Evolutionary conservation across 2,329 filamentous ascomycete species (phyloP).

Genomic region (Fusarium gaditjirri): DNA sequence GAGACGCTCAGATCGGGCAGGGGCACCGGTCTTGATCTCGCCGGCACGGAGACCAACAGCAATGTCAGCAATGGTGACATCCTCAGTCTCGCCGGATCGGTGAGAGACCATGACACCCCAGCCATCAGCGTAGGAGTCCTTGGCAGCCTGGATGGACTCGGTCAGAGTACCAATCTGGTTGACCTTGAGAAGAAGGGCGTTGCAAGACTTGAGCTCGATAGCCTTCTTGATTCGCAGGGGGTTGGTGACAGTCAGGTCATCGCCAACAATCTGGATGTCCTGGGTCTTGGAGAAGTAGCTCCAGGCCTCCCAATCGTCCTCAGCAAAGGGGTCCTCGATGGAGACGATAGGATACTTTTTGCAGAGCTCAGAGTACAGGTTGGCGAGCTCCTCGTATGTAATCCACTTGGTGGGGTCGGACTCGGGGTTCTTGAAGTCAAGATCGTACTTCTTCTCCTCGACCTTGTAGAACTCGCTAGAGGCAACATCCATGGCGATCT

Average conservation of each 20-base stretch:
- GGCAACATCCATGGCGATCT: conserved; percentile 99
- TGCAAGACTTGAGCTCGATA: conserved; percentile 98
- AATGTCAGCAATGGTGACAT: conserved; percentile 98
- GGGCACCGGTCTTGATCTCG: conserved; percentile 99
- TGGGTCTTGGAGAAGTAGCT: conserved; percentile 99
- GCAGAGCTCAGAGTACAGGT: conserved; percentile 85
- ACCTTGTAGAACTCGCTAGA: conserved; percentile 99
- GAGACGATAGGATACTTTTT: conserved; percentile 98
- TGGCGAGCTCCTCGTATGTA: conserved; percentile 96
- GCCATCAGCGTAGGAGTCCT: conserved; percentile 94
- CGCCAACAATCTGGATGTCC: conserved; percentile 97
- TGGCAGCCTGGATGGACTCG: conserved; percentile 98
- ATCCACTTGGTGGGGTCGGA: conserved; percentile 97
- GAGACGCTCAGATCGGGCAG: conserved; percentile 94
- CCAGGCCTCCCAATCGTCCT: conserved; percentile 99
- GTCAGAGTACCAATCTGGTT: conserved; percentile 99
- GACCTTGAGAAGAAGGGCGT: conserved; percentile 97
- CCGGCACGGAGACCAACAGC: conserved; percentile 95
- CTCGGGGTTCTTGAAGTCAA: conserved; percentile 99
- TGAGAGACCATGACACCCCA: conserved; percentile 99
- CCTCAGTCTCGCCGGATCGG: conserved; percentile 98
- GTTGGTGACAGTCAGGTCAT: conserved; percentile 99
- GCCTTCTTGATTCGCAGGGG: conserved; percentile 99
- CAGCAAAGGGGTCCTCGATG: conserved; percentile 99
- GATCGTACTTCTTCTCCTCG: conserved; percentile 98